These are phyloP conservation scores for Cunninghamia lanceolata DNA, from an alignment of 75 land plant species.

Conservation along the genomic window DNA sequence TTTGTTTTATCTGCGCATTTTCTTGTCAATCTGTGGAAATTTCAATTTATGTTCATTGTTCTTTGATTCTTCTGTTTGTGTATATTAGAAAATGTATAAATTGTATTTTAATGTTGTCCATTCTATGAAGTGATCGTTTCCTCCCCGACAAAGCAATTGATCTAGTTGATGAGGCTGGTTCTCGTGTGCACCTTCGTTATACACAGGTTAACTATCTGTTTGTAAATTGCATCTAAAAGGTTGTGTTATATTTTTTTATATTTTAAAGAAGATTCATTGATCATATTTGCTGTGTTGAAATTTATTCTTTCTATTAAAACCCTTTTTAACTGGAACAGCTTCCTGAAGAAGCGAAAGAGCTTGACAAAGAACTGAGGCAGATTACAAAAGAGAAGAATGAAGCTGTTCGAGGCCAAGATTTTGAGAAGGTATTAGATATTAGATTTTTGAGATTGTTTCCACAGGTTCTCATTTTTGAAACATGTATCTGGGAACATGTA, in stretches of 20 bases:
- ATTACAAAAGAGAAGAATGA: conserved; percentile 96
- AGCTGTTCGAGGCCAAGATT: conserved; percentile 88
- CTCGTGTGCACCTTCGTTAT: conserved; percentile 91
- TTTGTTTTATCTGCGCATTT: background rate
- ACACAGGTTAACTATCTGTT: conserved; percentile 59
- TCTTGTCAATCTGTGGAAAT: background rate
- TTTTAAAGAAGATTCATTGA: background rate
- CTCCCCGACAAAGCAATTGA: conserved; percentile 98
- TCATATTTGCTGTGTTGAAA: background rate
- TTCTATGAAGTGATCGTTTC: conserved; percentile 76
- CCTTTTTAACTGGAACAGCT: conserved; percentile 42
- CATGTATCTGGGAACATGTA: background rate
- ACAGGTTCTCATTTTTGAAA: background rate
- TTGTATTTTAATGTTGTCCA: background rate
- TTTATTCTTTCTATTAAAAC: background rate
- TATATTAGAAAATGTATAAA: background rate
- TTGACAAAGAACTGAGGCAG: conserved; percentile 92
- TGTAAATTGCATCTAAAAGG: background rate
- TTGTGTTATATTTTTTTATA: background rate
- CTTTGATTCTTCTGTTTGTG: background rate
- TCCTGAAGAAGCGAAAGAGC: conserved; percentile 94
- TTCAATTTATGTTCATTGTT: conserved; percentile 1
- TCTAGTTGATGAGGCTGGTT: conserved; percentile 96
- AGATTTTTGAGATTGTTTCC: background rate
- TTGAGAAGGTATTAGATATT: conserved; percentile 69